Evolutionary conservation across 768 basidiomycete genomes (phyloP), one percentile per base, ranked within the genome.

Genomic region (Cystofilobasidium ferigula): DNA sequence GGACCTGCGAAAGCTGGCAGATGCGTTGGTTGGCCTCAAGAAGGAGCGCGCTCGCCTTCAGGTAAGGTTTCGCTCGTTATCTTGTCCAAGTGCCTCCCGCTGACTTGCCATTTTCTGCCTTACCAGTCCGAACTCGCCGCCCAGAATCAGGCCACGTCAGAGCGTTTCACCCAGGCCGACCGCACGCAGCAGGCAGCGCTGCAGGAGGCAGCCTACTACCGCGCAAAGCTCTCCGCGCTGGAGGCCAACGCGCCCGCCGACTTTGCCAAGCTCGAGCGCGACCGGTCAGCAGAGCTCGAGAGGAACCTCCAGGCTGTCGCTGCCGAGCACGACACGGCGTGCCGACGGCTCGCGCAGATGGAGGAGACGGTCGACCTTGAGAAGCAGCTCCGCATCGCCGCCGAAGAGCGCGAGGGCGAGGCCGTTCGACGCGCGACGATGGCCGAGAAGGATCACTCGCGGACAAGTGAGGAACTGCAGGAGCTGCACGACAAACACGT

Each of bases 131-230:
- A 73, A 62, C 69, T 70, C 24, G 80, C 82, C 18, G 85, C 84
- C 61, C 89, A 94, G 75, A 87, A 88, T 0, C 84, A 81, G 53
- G 80, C 81, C 60, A 83, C 86, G 2, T 89, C 91, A 3, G 85
- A 88, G 48, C 85, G 84, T 45, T 75, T 95, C 13, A 80, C 83
- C 4, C 87, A 90, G 61, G 86, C 88, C 0, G 89, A 93, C 69
- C 83, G 87, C 59, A 77, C 84, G 69, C 86, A 86, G 69, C 75
- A 80, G 9, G 85, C 83, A 48, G 95, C 95, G 0, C 77, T 88
- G 10, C 89, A 98, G 76, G 95, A 99, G 76, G 88, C 93, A 2
- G 89, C 92, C 0, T 97, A 87, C 78, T 95, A 92, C 74, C 89
- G 93, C 58, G 89, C 93, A 56, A 97, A 98, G 77, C 79, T 94